Base-by-base conservation (phyloP, 78 protist genomes). In the Cavenderia fasciculata region DNA sequence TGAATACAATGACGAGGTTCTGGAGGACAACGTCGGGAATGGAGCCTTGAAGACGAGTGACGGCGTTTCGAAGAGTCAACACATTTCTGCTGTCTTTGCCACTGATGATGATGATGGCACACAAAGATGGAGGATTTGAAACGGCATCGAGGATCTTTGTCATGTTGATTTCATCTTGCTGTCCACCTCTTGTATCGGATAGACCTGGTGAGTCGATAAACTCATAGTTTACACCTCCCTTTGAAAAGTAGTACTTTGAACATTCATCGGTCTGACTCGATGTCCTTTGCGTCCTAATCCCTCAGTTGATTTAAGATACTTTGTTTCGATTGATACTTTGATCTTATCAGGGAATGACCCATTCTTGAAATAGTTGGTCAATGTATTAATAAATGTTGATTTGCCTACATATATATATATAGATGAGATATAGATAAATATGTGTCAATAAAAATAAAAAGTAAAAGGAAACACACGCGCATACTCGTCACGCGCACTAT, bases 401-500 rank as follows among this genome's bases (percentile, higher is more conserved):
- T 73, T 73, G 3, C 84, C 71, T 63, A 63, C n/a, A n/a, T n/a
- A n/a, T n/a, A n/a, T n/a, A n/a, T n/a, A n/a, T n/a, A n/a, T n/a
- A n/a, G n/a, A n/a, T n/a, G n/a, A n/a, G n/a, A n/a, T n/a, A n/a
- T n/a, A n/a, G n/a, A n/a, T n/a, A n/a, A n/a, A n/a, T n/a, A n/a
- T n/a, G n/a, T n/a, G n/a, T n/a, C n/a, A n/a, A n/a, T n/a, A n/a
- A n/a, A n/a, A n/a, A n/a, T n/a, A n/a, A n/a, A n/a, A n/a, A n/a
- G n/a, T n/a, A n/a, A n/a, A n/a, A n/a, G n/a, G n/a, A n/a, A n/a
- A n/a, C 76, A 87, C 59, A 31, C 95, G 65, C 1, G 85, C 84
- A 40, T 59, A 92, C 27, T 90, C 94, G 25, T 87, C 93, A 7
- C 72, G 25, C 4, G 63, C 65, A 38, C n/a, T 40, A 59, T 87